A percentile compares a stretch with the other conserved stretches of the same genome.
Evolutionary conservation across 2,329 filamentous ascomycete genomes (phyloP).

Genomic region (Phyllosticta ampelicida): DNA sequence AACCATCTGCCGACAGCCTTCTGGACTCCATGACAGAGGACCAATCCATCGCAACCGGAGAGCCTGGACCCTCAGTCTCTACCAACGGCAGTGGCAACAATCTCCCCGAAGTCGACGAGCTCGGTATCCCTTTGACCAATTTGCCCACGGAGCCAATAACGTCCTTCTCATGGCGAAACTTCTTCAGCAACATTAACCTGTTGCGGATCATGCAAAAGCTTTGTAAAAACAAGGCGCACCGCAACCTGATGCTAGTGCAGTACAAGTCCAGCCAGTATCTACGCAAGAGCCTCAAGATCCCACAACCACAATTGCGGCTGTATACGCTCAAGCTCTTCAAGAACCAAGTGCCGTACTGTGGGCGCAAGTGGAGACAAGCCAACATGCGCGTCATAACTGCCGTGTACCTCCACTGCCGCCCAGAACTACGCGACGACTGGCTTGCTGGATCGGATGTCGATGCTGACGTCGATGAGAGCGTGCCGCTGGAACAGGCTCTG

Average conservation of each 20-base stretch:
- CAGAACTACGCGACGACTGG: conserved; percentile 92
- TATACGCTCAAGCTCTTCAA: conserved; percentile 99
- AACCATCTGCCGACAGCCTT: conserved; percentile 32
- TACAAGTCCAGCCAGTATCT: conserved; percentile 93
- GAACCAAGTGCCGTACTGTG: conserved; percentile 95
- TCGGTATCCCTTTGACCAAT: conserved; percentile 66
- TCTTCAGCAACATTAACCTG: conserved; percentile 92
- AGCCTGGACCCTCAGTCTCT: neutral
- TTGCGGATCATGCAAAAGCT: conserved; percentile 95
- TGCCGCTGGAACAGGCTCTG: conserved; percentile 85
- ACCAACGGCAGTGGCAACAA: conserved; percentile 13
- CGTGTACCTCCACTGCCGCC: conserved; percentile 86
- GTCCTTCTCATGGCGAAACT: conserved; percentile 79
- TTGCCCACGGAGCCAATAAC: conserved; percentile 70
- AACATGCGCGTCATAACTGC: conserved; percentile 99
- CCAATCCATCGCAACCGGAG: conserved; percentile 14
- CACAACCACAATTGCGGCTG: conserved; percentile 73
- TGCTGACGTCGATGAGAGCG: conserved; percentile 81
- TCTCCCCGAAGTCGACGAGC: conserved; percentile 63
- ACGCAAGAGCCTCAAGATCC: conserved; percentile 81
- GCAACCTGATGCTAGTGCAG: conserved; percentile 83
- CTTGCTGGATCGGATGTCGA: conserved; percentile 84
- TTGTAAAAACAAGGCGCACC: conserved; percentile 89
- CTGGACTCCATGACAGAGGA: neutral
- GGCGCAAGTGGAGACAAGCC: conserved; percentile 91